Conservation (phyloP, 148 eudicot species). For the Nepenthes gracilis region DNA sequence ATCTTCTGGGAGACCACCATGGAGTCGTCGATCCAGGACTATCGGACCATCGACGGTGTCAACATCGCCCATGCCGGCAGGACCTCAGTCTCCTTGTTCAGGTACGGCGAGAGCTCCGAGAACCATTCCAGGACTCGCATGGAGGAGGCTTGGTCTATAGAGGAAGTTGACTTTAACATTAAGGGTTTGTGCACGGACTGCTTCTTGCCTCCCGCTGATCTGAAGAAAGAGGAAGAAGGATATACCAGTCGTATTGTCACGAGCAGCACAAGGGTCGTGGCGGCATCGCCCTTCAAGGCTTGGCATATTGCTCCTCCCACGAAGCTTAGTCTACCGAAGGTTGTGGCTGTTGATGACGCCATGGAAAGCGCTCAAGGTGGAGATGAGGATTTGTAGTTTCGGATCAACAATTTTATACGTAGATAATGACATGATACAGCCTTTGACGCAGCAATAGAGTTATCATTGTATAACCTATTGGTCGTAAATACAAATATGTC, state of each 20-base stretch:
- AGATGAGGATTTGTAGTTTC: background rate
- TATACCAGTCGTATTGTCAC: conserved; percentile 11
- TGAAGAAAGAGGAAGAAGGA: conserved; percentile 54
- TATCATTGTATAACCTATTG: too few species aligned
- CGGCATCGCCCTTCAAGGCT: conserved; percentile 8
- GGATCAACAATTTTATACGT: background rate
- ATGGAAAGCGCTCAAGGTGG: background rate
- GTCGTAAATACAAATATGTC: too few species aligned
- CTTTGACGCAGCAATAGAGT: background rate
- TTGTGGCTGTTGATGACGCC: conserved; percentile 40
- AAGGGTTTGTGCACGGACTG: conserved; percentile 66
- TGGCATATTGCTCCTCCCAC: conserved; percentile 8
- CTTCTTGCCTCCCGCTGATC: conserved; percentile 75
- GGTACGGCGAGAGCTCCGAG: conserved; percentile 61
- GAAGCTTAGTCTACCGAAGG: conserved; percentile 33
- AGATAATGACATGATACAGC: background rate
- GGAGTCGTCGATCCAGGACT: conserved; percentile 70
- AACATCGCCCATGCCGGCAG: conserved; percentile 74
- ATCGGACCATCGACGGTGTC: conserved; percentile 60
- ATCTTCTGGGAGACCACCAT: conserved; percentile 94
- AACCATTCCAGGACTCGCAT: conserved; percentile 59
- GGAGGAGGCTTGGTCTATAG: conserved; percentile 84
- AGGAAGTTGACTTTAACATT: conserved; percentile 83
- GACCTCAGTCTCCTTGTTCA: conserved; percentile 49
- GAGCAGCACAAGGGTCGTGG: conserved; percentile 5